phyloP scores from a whole-genome alignment of 1,284 basidiomycete species.

The Fomitopsis palustris region DNA sequence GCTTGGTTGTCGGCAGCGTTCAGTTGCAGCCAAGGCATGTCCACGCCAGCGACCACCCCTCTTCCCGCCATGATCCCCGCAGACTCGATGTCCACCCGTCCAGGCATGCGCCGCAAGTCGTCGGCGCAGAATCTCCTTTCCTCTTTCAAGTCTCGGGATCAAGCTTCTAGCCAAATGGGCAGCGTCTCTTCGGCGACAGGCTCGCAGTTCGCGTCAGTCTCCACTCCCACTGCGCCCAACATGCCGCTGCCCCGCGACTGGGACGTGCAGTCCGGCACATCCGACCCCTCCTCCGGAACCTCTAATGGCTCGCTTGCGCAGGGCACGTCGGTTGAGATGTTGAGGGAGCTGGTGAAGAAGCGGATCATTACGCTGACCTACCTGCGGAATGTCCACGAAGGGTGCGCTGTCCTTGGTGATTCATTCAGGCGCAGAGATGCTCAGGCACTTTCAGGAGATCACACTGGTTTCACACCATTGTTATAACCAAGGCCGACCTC shows the following conservation, averaged over 20 bases:
- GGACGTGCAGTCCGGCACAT: constrained; percentile 52
- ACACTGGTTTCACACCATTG: constrained; percentile 88
- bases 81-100: constrained; percentile 37
- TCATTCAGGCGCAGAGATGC: not conserved
- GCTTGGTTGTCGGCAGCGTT: constrained; percentile 13
- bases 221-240: constrained; percentile 35
- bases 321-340: constrained; percentile 70
- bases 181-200: constrained; percentile 21
- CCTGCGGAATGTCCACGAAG: constrained; percentile 79
- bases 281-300: constrained; percentile 24
- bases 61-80: constrained; percentile 6
- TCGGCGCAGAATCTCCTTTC: constrained; percentile 79
- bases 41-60: constrained; percentile 20
- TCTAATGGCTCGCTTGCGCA: constrained; percentile 41
- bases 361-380: constrained; percentile 82
- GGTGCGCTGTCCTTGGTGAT: constrained; percentile 42
- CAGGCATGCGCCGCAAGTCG: constrained; percentile 76
- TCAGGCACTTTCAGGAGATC: constrained; percentile 46
- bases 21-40: constrained; percentile 22
- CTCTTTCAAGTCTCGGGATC: constrained; percentile 54
- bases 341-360: constrained; percentile 77
- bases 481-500: constrained; percentile 69
- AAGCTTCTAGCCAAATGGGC: constrained; percentile 14
- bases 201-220: constrained; percentile 18
- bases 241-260: constrained; percentile 55